These are phyloP conservation scores for Cocos nucifera DNA, from an alignment of 176 grass and related monocot species.

Conservation along the genomic window DNA sequence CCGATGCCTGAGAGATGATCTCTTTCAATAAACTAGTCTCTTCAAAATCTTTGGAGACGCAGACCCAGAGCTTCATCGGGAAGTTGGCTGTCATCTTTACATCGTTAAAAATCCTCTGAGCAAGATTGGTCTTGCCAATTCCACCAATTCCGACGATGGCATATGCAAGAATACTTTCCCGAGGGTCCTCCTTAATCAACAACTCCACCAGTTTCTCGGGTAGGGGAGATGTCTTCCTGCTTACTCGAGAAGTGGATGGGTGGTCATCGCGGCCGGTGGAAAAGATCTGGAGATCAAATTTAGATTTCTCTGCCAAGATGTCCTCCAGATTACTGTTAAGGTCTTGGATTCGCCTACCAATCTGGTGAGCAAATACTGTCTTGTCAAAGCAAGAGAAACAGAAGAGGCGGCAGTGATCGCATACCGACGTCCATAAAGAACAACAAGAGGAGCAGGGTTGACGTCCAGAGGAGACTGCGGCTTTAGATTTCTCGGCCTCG, in stretches of 20 bases:
- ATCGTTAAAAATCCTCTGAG: constrained; percentile 9
- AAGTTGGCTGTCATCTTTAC: constrained; percentile 15
- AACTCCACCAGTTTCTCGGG: constrained; percentile 13
- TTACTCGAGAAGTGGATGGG: no score
- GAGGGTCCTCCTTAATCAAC: constrained; percentile 13
- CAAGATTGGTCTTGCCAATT: neutral
- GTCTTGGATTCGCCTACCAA: no score
- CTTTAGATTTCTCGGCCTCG: constrained; percentile 5
- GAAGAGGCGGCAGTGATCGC: neutral
- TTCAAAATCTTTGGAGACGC: constrained; percentile 6
- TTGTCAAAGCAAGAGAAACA: neutral
- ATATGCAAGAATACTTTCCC: neutral
- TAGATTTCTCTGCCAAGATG: no score
- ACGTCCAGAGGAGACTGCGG: neutral
- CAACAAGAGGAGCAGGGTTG: no score
- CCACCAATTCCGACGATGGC: no score
- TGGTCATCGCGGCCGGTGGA: no score
- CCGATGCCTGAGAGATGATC: constrained; percentile 13
- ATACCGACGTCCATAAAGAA: no score
- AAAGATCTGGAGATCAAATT: no score
- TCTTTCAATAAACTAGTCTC: constrained; percentile 13
- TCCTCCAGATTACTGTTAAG: no score
- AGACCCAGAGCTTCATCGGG: constrained; percentile 22
- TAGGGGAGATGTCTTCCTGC: no score
- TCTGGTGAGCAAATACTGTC: no score